Percentiles rank a stretch among this genome's conserved stretches.
Conservation (phyloP, 768 basidiomycete genomes). For the Pleurotus citrinopileatus region DNA sequence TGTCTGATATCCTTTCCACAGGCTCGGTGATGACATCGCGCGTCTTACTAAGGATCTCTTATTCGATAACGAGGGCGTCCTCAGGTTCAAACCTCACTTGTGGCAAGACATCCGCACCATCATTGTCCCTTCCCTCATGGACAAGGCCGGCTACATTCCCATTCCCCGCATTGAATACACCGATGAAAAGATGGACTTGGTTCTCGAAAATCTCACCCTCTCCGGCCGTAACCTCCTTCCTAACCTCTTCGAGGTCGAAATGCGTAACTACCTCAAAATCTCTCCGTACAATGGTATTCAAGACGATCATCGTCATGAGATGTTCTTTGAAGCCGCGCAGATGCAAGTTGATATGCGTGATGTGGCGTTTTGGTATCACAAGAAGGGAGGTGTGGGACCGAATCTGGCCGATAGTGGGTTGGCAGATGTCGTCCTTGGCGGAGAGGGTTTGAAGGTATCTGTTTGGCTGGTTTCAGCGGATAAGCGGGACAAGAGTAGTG, state of each 20-base stretch:
- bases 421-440: slow-evolving; percentile 82
- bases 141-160: slow-evolving; percentile 75
- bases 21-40: slow-evolving; percentile 80
- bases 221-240: slow-evolving; percentile 89
- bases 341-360: slow-evolving; percentile 94
- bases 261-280: slow-evolving; percentile 80
- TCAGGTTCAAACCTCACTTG: slow-evolving; percentile 84
- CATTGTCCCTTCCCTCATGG: slow-evolving; percentile 75
- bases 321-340: slow-evolving; percentile 73
- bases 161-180: slow-evolving; percentile 94
- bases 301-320: slow-evolving; percentile 65
- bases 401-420: slow-evolving; percentile 79
- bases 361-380: slow-evolving; percentile 85
- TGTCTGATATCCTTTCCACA: slow-evolving; percentile 8
- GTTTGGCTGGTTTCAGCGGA: slow-evolving; percentile 54
- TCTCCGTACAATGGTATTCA: slow-evolving; percentile 64
- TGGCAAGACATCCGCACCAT: slow-evolving; percentile 86
- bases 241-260: slow-evolving; percentile 66
- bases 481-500: slow-evolving; percentile 55
- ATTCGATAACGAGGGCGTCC: slow-evolving; percentile 72
- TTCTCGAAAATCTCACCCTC: slow-evolving; percentile 89
- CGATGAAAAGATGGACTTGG: slow-evolving; percentile 80
- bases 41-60: slow-evolving; percentile 79
- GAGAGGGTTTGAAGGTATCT: slow-evolving; percentile 73
- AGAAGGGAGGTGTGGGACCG: slow-evolving; percentile 72